Evolutionary conservation across 2,329 filamentous ascomycete species (phyloP).

Genomic region (Drechslerella coelobrocha): DNA sequence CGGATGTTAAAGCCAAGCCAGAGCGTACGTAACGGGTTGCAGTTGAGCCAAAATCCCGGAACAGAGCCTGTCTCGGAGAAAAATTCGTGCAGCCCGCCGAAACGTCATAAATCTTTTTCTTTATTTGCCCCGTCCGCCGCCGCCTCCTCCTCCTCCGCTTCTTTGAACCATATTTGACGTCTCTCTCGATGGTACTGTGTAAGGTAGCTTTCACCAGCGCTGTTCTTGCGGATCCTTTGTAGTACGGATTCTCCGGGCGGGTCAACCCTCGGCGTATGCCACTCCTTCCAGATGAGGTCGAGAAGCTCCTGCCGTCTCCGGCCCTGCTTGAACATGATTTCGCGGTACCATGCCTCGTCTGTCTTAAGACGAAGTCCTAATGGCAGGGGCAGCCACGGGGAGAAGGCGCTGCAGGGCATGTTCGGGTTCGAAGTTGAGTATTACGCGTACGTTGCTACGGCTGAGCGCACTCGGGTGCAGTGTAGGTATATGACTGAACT

Average conservation of each 20-base stretch:
- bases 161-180: no score
- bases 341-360: slow-evolving; percentile 31
- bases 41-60: no score
- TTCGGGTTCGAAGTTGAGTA: not conserved
- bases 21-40: no score
- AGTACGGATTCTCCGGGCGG: slow-evolving; percentile 23
- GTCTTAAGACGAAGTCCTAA: slow-evolving; percentile 18
- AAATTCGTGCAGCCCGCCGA: no score
- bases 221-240: slow-evolving; percentile 9
- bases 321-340: slow-evolving; percentile 37
- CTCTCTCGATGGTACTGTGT: no score
- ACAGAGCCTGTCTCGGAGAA: no score
- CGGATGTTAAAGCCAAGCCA: no score
- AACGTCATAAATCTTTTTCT: no score
- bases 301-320: slow-evolving; percentile 10
- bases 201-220: not conserved
- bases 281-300: slow-evolving; percentile 20
- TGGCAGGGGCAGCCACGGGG: slow-evolving; percentile 29
- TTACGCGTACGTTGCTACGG: no score
- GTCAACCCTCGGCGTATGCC: slow-evolving; percentile 30
- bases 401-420: slow-evolving; percentile 34
- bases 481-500: not conserved
- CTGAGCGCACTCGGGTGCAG: not conserved
- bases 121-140: no score
- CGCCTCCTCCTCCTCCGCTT: no score